Percentiles rank a stretch among this genome's conserved stretches.
Evolutionary conservation across 768 basidiomycete genomes (phyloP).

Genomic region (Lentinula aciculospora): DNA sequence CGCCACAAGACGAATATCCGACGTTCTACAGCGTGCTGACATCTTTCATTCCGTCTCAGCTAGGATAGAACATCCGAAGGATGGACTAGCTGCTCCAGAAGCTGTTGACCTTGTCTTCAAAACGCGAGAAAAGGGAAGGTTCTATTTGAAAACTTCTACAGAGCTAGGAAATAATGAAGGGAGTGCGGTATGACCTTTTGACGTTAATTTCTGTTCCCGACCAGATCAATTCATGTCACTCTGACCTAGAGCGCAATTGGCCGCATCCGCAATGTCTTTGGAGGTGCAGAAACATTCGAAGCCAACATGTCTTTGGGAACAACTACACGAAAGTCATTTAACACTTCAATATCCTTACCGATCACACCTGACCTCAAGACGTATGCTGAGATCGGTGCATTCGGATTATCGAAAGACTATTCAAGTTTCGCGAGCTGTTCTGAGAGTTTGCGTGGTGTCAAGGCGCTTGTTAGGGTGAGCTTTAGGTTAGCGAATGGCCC

Average conservation of each 20-base stretch:
- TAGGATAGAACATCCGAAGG: constrained; percentile 51
- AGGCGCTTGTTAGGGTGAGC: constrained; percentile 73
- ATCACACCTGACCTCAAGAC: constrained; percentile 53
- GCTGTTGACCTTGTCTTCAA: constrained; percentile 81
- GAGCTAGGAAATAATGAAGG: constrained; percentile 94
- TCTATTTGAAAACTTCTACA: constrained; percentile 77
- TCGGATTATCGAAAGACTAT: constrained; percentile 76
- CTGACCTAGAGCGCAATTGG: constrained; percentile 61
- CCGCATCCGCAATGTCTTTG: constrained; percentile 82
- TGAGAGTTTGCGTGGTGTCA: constrained; percentile 59
- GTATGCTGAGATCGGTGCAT: constrained; percentile 63
- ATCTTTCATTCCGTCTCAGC: constrained; percentile 69
- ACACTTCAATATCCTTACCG: constrained; percentile 61
- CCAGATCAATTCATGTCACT: not conserved
- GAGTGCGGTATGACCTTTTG: constrained; percentile 62
- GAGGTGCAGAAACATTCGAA: constrained; percentile 85
- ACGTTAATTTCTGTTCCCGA: not conserved
- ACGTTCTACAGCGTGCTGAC: constrained; percentile 65
- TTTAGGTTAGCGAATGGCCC: constrained; percentile 34
- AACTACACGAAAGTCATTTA: constrained; percentile 78
- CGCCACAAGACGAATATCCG: constrained; percentile 61
- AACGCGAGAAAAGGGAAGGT: constrained; percentile 69
- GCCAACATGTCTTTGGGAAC: constrained; percentile 83
- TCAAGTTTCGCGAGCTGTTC: constrained; percentile 68
- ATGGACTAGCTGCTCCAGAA: constrained; percentile 43